Evolutionary conservation across 139 green algal species (phyloP).

Genomic region (Coccomyxa sp.): DNA sequence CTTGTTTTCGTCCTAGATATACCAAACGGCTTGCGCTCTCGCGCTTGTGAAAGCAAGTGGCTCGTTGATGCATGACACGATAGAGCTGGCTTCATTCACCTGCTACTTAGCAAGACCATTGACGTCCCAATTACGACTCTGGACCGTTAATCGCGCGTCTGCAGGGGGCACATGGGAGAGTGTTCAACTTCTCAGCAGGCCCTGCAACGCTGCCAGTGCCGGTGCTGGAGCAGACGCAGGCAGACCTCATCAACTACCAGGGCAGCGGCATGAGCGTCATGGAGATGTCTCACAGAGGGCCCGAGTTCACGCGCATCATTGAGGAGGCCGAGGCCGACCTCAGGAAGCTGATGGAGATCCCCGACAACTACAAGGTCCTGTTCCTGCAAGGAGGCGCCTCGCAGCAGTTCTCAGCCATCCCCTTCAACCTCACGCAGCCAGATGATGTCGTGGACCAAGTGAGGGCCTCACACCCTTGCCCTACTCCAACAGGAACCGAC

Average conservation of each 20-base stretch:
- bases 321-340: constrained; percentile 91
- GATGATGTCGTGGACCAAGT: constrained; percentile 82
- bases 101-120: no score
- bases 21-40: no score
- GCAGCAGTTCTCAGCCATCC: constrained; percentile 91
- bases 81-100: no score
- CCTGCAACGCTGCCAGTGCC: constrained; percentile 86
- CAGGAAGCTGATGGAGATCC: constrained; percentile 84
- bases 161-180: constrained; percentile 35
- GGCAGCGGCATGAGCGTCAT: constrained; percentile 91
- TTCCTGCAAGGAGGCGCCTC: constrained; percentile 92
- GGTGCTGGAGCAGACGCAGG: constrained; percentile 89
- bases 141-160: no score
- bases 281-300: constrained; percentile 98
- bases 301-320: constrained; percentile 91
- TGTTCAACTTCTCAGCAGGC: constrained; percentile 89
- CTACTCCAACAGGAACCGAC: no score
- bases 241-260: constrained; percentile 90
- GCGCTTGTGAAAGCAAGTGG: no score
- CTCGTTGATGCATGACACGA: no score
- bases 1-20: no score
- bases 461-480: not conserved
- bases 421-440: constrained; percentile 82
- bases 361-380: constrained; percentile 90
- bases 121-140: no score